These are phyloP conservation scores for Atkinsonella texensis DNA, from an alignment of 2,329 filamentous ascomycete genomes.

Conservation along the genomic window DNA sequence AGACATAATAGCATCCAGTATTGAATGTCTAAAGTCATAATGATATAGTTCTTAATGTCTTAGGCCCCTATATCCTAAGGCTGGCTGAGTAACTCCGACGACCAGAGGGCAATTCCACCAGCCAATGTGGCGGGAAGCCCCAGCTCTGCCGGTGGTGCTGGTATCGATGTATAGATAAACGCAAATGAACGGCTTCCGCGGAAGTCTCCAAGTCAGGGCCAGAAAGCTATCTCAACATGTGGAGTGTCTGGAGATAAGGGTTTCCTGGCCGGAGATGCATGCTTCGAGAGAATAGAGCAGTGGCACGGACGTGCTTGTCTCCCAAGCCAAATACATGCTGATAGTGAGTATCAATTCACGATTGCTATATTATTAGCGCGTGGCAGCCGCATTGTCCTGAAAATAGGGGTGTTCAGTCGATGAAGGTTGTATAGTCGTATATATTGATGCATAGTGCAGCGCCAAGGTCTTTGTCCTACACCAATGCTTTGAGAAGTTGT, in stretches of 20 bases:
- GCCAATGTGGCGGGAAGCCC: background rate
- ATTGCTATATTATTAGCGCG: background rate
- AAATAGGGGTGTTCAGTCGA: too few relatives aligned
- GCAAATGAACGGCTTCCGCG: slow-evolving; percentile 1
- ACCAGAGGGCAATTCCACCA: background rate
- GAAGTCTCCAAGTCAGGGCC: background rate
- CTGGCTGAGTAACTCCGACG: background rate
- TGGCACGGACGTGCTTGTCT: background rate
- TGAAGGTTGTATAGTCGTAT: too few relatives aligned
- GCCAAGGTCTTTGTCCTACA: too few relatives aligned
- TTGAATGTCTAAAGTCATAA: background rate
- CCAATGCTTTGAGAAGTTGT: too few relatives aligned
- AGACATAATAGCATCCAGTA: background rate
- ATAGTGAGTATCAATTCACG: background rate
- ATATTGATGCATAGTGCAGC: too few relatives aligned
- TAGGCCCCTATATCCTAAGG: background rate
- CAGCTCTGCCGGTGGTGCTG: background rate
- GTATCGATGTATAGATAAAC: background rate
- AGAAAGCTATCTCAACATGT: background rate
- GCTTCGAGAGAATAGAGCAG: background rate
- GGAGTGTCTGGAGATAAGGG: slow-evolving; percentile 1
- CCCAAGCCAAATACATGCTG: background rate
- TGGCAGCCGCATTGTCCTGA: too few relatives aligned
- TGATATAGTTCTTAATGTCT: background rate
- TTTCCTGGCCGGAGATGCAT: background rate